These are phyloP conservation scores for Daphne laureola DNA, from an alignment of 441 rosid species.

Conservation along the genomic window DNA sequence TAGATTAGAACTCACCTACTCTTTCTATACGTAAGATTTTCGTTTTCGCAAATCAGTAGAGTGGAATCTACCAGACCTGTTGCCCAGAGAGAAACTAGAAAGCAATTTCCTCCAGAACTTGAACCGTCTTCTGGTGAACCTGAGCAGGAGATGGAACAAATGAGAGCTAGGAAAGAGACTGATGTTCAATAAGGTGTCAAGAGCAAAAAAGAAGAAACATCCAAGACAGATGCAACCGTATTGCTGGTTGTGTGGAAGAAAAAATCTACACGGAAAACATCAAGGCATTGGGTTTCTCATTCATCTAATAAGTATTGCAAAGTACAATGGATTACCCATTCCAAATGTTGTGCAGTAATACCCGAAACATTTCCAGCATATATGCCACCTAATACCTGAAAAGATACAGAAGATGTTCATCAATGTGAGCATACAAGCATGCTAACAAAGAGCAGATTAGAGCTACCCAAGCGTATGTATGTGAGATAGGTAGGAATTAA, in stretches of 20 bases:
- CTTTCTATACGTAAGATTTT: constrained; percentile 1
- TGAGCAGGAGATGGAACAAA: constrained; percentile 23
- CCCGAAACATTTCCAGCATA: constrained; percentile 76
- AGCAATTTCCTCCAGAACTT: constrained; percentile 88
- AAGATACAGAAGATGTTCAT: constrained; percentile 18
- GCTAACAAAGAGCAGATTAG: neutral
- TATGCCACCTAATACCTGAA: constrained; percentile 82
- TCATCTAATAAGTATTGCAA: no score
- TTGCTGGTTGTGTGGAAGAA: neutral
- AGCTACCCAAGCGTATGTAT: constrained; percentile 5
- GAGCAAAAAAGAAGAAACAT: no score
- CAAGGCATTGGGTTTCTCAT: no score
- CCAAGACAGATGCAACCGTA: no score
- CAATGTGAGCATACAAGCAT: constrained; percentile 9
- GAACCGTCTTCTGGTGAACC: constrained; percentile 93
- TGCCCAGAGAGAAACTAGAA: constrained; percentile 28
- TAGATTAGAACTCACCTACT: constrained; percentile 7
- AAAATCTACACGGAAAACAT: neutral
- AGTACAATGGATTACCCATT: constrained; percentile 49
- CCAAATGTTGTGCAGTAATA: constrained; percentile 89
- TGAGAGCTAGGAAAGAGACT: neutral
- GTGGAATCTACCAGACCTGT: constrained; percentile 10
- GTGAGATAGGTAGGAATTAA: neutral
- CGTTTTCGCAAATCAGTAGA: constrained; percentile 4
- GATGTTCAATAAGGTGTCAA: neutral